Base-by-base conservation (phyloP, 176 grass and related monocot species). In the Ananas comosus region DNA sequence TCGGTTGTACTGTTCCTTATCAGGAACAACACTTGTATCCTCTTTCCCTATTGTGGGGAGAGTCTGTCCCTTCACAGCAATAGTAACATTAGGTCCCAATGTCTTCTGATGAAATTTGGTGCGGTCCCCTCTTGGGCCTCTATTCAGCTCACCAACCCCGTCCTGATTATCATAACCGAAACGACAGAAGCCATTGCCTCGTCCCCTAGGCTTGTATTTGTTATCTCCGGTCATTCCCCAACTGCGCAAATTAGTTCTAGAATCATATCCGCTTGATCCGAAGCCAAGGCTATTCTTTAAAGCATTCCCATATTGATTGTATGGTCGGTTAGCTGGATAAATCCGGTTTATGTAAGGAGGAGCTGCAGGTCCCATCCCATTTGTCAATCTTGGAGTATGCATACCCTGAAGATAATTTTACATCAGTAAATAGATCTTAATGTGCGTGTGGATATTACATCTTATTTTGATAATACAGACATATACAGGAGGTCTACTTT, bases 61-160 rank as follows among this genome's bases (percentile, higher is more conserved):
- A 21, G 70, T 78, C 70, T 91, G 88, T 12, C 78, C 85, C 81
- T 91, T 92, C 19, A 82, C 76, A 76, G 81, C 88, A 84, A 96
- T 83, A 51, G 88, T 92, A 21, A 87, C 78, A 80, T 67, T 65
- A 59, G 91, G 72, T 25, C 85, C 88, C 70, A 86, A 73, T 52
- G 78, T 73, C 72, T 91, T 91, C 51, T 83, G 88, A 78, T 83
- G 88, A 78, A 80, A 79, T 61, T 78, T 89, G 51, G 85, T 89
- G 66, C 80, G 87, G 64, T 88, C 83, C 56, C 88, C 88, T 68
- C 92, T 89, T 72, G 88, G 92, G 33, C 86, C 92, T 80, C 86
- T 91, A 75, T 96, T 96, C 52, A 92, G 74, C 81, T 92, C 92
- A 12, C 78, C 85, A 58, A 96, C 91, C 17, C 88, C 86, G 73